A percentile compares a stretch with the other conserved stretches of the same genome.
Evolutionary conservation across 2,329 filamentous ascomycete genomes (phyloP).

Genomic region (Parascedosporium putredinis): DNA sequence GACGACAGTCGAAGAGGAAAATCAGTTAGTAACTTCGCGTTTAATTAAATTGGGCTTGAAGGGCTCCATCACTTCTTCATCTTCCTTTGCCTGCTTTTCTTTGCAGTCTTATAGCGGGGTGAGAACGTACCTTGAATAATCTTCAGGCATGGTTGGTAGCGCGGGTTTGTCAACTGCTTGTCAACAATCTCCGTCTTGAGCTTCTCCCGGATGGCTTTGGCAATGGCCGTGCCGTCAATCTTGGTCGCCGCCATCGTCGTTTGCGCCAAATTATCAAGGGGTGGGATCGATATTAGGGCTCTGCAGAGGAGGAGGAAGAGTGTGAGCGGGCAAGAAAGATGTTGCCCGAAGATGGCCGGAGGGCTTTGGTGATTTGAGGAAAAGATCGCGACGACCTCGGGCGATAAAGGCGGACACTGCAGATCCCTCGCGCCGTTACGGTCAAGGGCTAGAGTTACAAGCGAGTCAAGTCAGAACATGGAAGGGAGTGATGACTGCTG

Average conservation of each 20-base stretch:
- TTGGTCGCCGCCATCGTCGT: constrained; percentile 70
- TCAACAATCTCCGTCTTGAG: constrained; percentile 71
- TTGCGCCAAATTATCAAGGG: neutral
- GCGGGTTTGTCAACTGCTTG: constrained; percentile 71
- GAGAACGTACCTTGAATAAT: constrained; percentile 71
- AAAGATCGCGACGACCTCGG: neutral
- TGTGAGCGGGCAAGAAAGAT: neutral
- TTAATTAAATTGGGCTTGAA: too few species aligned
- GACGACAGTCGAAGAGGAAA: too few species aligned
- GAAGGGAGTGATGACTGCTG: neutral
- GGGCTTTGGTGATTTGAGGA: neutral
- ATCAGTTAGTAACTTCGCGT: too few species aligned
- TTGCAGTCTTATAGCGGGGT: neutral
- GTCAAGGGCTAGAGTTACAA: neutral
- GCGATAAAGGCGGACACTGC: neutral
- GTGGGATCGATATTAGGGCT: neutral
- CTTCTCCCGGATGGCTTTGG: constrained; percentile 77
- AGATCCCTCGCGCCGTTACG: neutral
- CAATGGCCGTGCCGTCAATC: constrained; percentile 94
- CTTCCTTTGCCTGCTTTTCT: neutral
- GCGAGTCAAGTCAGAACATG: neutral
- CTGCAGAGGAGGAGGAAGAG: neutral
- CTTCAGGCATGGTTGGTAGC: constrained; percentile 81
- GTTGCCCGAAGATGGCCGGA: neutral
- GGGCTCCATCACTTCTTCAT: too few species aligned